Percentiles rank a stretch among this genome's conserved stretches.
phyloP scores from a whole-genome alignment of 345 rosid genomes.

The Citrus sinensis region DVS_A1.0 CM039169.1:31082001-31082500 shows the following conservation, averaged over 20 bases:
- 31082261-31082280: constrained; percentile 8
- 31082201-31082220: constrained; percentile 77
- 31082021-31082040: neutral
- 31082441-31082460: no score
- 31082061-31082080: neutral
- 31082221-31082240: constrained; percentile 40
- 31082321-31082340: no score
- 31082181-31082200: constrained; percentile 81
- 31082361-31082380: no score
- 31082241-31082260: neutral
- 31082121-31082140: constrained; percentile 46
- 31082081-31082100: neutral
- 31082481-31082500: no score
- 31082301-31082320: neutral
- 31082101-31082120: constrained; percentile 13
- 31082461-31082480: no score
- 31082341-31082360: no score
- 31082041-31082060: neutral
- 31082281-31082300: neutral
- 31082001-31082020: neutral
- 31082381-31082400: no score
- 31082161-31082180: constrained; percentile 86
- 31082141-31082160: constrained; percentile 92
- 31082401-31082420: no score
- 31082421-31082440: no score